Evolutionary conservation across 2,329 filamentous ascomycete genomes (phyloP).

Genomic region (Colletotrichum nymphaeae): DNA sequence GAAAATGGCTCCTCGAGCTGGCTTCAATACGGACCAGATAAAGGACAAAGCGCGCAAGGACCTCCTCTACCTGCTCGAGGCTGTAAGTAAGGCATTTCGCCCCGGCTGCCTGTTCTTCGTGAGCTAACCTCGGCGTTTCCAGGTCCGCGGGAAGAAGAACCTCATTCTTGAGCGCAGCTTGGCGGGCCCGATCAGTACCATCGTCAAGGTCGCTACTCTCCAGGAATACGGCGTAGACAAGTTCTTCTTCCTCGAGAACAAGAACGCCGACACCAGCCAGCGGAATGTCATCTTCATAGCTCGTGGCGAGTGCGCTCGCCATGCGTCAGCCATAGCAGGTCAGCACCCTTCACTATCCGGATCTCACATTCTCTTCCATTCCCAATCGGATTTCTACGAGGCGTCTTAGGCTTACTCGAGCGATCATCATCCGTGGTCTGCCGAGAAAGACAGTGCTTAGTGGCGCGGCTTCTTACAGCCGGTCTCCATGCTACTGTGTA

Average conservation of each 20-base stretch:
- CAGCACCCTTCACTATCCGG: conserved; percentile 49
- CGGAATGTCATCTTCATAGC: conserved; percentile 95
- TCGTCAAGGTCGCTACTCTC: conserved; percentile 94
- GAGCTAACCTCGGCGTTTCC: conserved; percentile 29
- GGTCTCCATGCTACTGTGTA: conserved; percentile 34
- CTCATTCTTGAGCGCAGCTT: conserved; percentile 91
- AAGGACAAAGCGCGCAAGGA: conserved; percentile 87
- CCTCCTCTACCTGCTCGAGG: conserved; percentile 90
- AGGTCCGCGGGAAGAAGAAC: conserved; percentile 99
- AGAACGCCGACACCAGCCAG: conserved; percentile 93
- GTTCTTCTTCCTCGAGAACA: conserved; percentile 96
- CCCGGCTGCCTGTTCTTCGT: conserved; percentile 1
- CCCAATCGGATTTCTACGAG: not conserved
- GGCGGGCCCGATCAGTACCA: conserved; percentile 87
- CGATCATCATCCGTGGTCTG: not conserved
- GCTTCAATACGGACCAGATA: conserved; percentile 81
- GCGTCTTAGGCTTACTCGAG: not conserved
- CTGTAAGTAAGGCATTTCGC: conserved; percentile 73
- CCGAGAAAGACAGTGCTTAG: conserved; percentile 49
- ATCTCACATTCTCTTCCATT: not conserved
- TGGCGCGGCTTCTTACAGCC: conserved; percentile 53
- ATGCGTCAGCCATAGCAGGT: conserved; percentile 91
- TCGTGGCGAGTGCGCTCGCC: conserved; percentile 86
- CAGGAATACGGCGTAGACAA: conserved; percentile 99
- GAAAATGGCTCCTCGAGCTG: conserved; percentile 76